phyloP scores from a whole-genome alignment of 2,329 filamentous ascomycete species.

The Trichoderma breve region DNA sequence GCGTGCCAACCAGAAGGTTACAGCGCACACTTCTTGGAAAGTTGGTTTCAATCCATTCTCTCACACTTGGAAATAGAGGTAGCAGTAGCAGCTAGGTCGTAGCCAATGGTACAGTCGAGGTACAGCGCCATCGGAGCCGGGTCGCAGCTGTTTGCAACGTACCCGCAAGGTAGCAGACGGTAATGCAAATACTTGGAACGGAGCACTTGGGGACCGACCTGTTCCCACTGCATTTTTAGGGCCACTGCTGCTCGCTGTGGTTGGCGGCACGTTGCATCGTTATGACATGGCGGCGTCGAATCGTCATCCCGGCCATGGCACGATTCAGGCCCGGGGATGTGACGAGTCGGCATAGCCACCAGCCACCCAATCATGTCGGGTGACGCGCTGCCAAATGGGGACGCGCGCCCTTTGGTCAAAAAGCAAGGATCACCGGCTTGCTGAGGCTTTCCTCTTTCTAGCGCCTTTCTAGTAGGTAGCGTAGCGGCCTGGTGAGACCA shows the following conservation, averaged over 20 bases:
- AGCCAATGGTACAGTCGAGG: not conserved
- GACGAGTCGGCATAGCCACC: slow-evolving; percentile 17
- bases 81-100: not conserved
- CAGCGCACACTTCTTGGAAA: not conserved
- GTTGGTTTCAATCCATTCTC: not conserved
- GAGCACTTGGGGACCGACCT: too few relatives aligned
- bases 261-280: slow-evolving; percentile 10
- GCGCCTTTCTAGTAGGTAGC: slow-evolving; percentile 21
- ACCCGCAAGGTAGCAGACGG: not conserved
- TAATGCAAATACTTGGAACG: not conserved
- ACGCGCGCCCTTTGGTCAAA: not conserved
- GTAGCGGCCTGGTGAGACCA: too few relatives aligned
- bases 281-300: slow-evolving; percentile 7
- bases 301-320: slow-evolving; percentile 16
- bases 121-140: not conserved
- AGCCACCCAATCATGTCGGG: slow-evolving; percentile 20
- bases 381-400: slow-evolving; percentile 5
- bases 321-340: slow-evolving; percentile 6
- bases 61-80: too few relatives aligned
- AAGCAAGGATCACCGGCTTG: slow-evolving; percentile 10
- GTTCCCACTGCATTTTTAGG: not conserved
- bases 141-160: not conserved
- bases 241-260: not conserved
- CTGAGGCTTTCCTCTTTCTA: slow-evolving; percentile 22
- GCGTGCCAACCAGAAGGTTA: not conserved